Base-by-base conservation (phyloP, 2,329 filamentous ascomycete genomes). In the Acephala macrosclerotiorum region DNA sequence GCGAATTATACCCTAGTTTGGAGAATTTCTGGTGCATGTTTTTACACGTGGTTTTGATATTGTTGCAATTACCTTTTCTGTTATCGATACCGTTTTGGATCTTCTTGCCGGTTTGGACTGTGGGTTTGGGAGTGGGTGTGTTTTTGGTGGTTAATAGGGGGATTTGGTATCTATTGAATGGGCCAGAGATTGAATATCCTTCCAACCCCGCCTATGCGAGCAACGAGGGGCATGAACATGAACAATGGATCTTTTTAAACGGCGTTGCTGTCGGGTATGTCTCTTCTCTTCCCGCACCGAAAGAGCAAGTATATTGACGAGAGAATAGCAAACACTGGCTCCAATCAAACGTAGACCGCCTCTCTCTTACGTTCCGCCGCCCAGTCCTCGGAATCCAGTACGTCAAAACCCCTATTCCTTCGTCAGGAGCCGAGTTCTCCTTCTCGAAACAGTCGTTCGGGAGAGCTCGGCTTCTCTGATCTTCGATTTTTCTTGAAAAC, bases 211-310 rank as follows among this genome's bases (percentile, higher is more conserved):
- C 84, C 61, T 87, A 85, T 67, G 82, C 87, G 1, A 80, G 68
- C n/a, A 77, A 79, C 2, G 76, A 81, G 0, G 81, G 74, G n/a
- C 77, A 80, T 75, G 80, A 81, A 12, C 81, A 87, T 60, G 91
- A 94, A 78, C 85, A 89, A 72, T 95, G 92, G 92, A 83, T 94
- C n/a, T 94, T 91, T 74, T 77, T 94, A 60, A 94, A 94, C 73
- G 92, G 92, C 0, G 87, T 94, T 33, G 87, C 84, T 11, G 84
- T 84, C 38, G 85, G 84, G 86, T 89, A 78, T 66, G 84, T 80
- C 20, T 61, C 20, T 29, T n/a, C 35, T 20, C 63, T 12, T 66
- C 56, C 18, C 29, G 64, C 33, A 22, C 16, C 59, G 18, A 14
- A 40, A 36, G 16, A 22, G 11, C 1, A 35, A 38, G 12, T 9